Base-by-base conservation (phyloP, 495 filamentous ascomycete genomes). In the Lophium mytilinum region DNA sequence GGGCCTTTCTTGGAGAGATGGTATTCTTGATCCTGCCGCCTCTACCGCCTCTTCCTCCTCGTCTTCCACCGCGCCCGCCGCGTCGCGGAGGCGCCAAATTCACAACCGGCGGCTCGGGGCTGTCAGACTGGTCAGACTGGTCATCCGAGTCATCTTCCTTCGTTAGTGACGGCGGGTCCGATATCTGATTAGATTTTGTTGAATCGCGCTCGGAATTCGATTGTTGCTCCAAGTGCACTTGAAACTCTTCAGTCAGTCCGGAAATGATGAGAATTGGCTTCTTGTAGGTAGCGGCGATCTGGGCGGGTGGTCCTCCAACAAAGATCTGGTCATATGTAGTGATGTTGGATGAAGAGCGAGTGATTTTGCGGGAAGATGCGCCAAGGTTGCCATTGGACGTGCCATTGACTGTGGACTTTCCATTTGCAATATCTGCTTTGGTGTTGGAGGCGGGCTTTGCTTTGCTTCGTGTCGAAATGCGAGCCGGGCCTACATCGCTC, bases 291-390 rank as follows among this genome's bases (percentile, higher is more conserved):
- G 58, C 55, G 37, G 50, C 40, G 17, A 61, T 37, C 24, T 43
- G 49, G 7, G 11, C 11, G 1, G 18, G 10, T 33, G 18, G 18
- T 34, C 52, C 50, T 0, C 59, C 34, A 35, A 51, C 55, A 14
- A 51, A 34, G 40, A 65, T 55, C 3, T 37, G 41, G 14, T 42
- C 37, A 40, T 58, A 52, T 21, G 21, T 65, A 1, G 58, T 58
- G 21, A 59, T 37, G 39, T 59, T 65, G 33, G 62, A 65, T 24
- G 58, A 53, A 12, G 62, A 55, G 7, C 61, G 52, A 5, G 61
- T 64, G 15, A 40, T 43, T 37, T 64, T 64, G 15, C 57, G 46
- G 9, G 56, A 37, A 6, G 33, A 14, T 12, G 34, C 17, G 15
- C 21, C n/a, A 17, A 18, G 34, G n/a, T 18, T 17, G 18, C 15